phyloP scores from a whole-genome alignment of 306 rosid species.

The Parietaria judaica region DNA sequence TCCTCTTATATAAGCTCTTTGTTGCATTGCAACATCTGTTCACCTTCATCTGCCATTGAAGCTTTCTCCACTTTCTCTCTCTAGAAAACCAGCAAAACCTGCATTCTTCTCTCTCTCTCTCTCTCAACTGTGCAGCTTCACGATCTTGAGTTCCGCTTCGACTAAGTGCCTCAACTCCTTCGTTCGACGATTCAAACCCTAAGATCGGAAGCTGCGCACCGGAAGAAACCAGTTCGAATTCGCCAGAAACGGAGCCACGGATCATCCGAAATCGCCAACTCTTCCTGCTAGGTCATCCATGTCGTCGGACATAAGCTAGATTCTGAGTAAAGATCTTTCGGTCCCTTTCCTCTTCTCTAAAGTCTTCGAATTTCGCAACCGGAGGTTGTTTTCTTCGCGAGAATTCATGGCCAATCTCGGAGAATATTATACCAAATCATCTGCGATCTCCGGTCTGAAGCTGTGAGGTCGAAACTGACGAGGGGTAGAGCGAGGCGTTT shows the following conservation, averaged over 20 bases:
- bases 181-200: constrained; percentile 7
- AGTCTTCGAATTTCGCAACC: not conserved
- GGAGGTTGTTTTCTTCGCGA: not conserved
- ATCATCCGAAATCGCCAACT: not conserved
- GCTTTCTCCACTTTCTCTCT: constrained; percentile 26
- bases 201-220: not conserved
- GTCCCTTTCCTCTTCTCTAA: not conserved
- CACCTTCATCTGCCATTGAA: constrained; percentile 9
- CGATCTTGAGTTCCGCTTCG: constrained; percentile 22
- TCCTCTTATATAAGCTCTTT: too few species aligned
- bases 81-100: constrained; percentile 20
- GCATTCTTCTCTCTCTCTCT: constrained; percentile 14
- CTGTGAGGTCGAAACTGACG: constrained; percentile 22
- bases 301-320: constrained; percentile 87
- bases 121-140: constrained; percentile 24
- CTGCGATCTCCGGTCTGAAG: constrained; percentile 3
- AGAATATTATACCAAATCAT: constrained; percentile 16
- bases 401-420: constrained; percentile 33
- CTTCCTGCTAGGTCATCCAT: constrained; percentile 33
- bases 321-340: not conserved
- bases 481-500: constrained; percentile 9
- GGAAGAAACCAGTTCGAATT: not conserved
- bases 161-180: constrained; percentile 9
- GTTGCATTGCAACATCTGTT: too few species aligned
- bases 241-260: not conserved